phyloP scores from a whole-genome alignment of 1,139 yeast genomes.

The Geotrichum bryndzae region DNA sequence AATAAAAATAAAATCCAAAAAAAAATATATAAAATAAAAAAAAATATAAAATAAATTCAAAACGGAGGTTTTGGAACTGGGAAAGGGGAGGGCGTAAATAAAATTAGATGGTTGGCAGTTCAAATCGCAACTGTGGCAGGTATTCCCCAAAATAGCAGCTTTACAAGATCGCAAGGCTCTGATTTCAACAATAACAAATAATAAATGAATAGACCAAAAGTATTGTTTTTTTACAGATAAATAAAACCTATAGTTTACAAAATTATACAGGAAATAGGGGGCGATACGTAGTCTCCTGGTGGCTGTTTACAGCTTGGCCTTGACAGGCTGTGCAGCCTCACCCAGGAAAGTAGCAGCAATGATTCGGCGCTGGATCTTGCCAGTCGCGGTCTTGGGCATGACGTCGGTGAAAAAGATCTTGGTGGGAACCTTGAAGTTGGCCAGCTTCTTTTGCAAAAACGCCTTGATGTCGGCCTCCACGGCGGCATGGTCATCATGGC shows the following conservation, averaged over 20 bases:
- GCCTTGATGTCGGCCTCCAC: slow-evolving; percentile 43
- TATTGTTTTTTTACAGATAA: neutral
- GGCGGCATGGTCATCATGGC: slow-evolving; percentile 23
- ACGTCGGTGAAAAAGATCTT: slow-evolving; percentile 51
- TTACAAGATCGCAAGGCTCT: neutral
- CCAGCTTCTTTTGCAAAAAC: slow-evolving; percentile 42
- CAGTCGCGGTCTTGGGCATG: slow-evolving; percentile 67
- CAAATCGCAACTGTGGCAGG: neutral
- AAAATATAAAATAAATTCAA: neutral
- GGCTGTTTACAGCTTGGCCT: slow-evolving; percentile 26
- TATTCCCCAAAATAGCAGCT: slow-evolving; percentile 4
- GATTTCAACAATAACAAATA: neutral
- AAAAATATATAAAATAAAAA: neutral
- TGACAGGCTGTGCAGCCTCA: slow-evolving; percentile 20
- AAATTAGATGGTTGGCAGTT: neutral
- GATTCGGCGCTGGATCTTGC: slow-evolving; percentile 59
- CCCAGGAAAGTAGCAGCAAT: slow-evolving; percentile 43
- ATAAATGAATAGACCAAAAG: neutral
- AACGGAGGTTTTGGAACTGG: neutral
- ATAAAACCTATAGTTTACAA: neutral
- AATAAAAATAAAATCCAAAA: neutral
- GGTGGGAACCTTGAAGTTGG: slow-evolving; percentile 54
- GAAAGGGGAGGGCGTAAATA: neutral
- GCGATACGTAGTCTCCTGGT: neutral
- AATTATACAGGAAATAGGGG: neutral